Evolutionary conservation across 1,284 basidiomycete species (phyloP).

Genomic region (Ganoderma boninense): DNA sequence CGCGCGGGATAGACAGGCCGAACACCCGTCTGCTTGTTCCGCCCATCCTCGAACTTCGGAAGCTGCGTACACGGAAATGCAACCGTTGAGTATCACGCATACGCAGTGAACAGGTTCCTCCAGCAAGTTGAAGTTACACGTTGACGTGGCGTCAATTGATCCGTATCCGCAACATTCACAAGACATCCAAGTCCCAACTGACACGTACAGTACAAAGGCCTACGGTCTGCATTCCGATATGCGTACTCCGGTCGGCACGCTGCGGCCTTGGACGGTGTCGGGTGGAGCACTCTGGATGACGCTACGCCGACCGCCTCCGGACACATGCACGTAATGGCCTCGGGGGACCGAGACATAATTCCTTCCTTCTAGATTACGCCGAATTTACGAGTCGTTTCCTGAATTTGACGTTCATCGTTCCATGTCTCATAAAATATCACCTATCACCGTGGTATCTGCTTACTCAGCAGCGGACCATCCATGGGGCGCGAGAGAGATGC

Average conservation of each 20-base stretch:
- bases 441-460: neutral
- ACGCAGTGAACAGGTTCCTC: neutral
- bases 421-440: neutral
- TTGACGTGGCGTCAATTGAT: slow-evolving; percentile 5
- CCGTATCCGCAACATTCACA: neutral
- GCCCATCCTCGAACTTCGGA: neutral
- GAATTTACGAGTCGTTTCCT: slow-evolving; percentile 4
- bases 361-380: neutral
- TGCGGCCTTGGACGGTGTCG: neutral
- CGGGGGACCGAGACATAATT: neutral
- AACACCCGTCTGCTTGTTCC: neutral
- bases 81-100: neutral
- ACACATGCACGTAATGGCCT: neutral
- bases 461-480: neutral
- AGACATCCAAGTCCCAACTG: slow-evolving; percentile 1
- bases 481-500: neutral
- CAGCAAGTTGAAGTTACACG: neutral
- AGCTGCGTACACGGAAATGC: neutral
- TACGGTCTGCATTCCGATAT: neutral
- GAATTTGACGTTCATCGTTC: slow-evolving; percentile 3
- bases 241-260: neutral
- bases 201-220: neutral
- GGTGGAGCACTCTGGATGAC: neutral
- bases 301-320: neutral
- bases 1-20: neutral